Conservation (phyloP, 2,329 filamentous ascomycete genomes). For the Hymenoscyphus occultus region DNA sequence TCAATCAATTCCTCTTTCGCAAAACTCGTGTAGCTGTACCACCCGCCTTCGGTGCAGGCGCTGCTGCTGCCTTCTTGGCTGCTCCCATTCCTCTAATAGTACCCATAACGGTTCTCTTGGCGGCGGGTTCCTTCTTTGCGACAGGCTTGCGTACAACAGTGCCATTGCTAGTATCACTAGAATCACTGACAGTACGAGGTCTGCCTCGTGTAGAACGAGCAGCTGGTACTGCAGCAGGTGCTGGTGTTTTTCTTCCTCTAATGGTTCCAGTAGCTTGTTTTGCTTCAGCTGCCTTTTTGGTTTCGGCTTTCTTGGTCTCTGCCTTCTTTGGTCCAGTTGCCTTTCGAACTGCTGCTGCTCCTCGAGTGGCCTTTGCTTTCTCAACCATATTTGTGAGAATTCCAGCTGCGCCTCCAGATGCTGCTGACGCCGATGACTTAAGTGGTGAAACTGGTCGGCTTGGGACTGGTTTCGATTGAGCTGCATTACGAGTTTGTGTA, state of each 20-base stretch:
- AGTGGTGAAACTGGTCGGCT: slow-evolving; percentile 59
- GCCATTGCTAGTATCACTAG: slow-evolving; percentile 58
- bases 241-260: slow-evolving; percentile 34
- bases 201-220: slow-evolving; percentile 49
- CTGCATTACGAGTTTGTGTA: slow-evolving; percentile 30
- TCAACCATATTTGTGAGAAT: slow-evolving; percentile 57
- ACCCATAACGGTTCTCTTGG: slow-evolving; percentile 53
- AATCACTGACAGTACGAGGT: slow-evolving; percentile 58
- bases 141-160: slow-evolving; percentile 60
- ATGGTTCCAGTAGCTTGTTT: slow-evolving; percentile 20
- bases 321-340: slow-evolving; percentile 15
- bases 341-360: slow-evolving; percentile 44
- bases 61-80: slow-evolving; percentile 49
- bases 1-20: slow-evolving; percentile 34
- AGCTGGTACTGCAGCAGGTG: slow-evolving; percentile 35
- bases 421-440: slow-evolving; percentile 45
- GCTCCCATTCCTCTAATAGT: slow-evolving; percentile 51
- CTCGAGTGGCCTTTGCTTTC: slow-evolving; percentile 55
- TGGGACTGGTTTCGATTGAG: slow-evolving; percentile 56
- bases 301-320: neutral
- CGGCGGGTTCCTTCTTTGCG: slow-evolving; percentile 39
- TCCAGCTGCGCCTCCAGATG: slow-evolving; percentile 40
- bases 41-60: slow-evolving; percentile 40
- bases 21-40: slow-evolving; percentile 31
- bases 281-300: slow-evolving; percentile 16